phyloP scores from a whole-genome alignment of 2,329 filamentous ascomycete genomes.

The Nannizziopsis barbatae region DNA sequence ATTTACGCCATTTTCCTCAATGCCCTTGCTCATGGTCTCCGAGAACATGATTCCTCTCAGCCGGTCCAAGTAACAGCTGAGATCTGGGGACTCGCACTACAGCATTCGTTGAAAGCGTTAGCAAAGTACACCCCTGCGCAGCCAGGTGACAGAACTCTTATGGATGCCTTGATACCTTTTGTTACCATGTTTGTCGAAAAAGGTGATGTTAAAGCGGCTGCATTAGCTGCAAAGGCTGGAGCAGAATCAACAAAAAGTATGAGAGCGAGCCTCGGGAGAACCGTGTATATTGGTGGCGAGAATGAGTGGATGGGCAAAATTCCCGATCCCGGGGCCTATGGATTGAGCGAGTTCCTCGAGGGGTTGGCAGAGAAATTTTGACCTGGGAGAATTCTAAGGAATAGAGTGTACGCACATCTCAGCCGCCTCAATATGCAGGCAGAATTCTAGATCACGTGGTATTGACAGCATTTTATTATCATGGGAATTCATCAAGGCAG shows the following conservation, averaged over 20 bases:
- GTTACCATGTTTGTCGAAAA: slow-evolving; percentile 57
- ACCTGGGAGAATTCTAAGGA: background rate
- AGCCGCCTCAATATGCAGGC: background rate
- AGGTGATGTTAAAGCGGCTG: slow-evolving; percentile 59
- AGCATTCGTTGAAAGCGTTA: slow-evolving; percentile 59
- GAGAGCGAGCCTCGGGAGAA: slow-evolving; percentile 74
- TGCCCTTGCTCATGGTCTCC: slow-evolving; percentile 59
- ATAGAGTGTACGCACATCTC: too few relatives aligned
- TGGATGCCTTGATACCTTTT: slow-evolving; percentile 85
- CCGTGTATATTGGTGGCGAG: slow-evolving; percentile 67
- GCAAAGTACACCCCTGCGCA: slow-evolving; percentile 79
- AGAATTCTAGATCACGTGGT: background rate
- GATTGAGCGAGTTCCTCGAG: slow-evolving; percentile 73
- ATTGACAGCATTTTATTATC: too few relatives aligned
- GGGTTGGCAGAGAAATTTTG: slow-evolving; percentile 52
- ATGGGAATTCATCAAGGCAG: too few relatives aligned
- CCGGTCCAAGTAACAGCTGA: slow-evolving; percentile 38
- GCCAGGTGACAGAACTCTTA: slow-evolving; percentile 76
- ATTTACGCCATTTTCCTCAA: slow-evolving; percentile 85
- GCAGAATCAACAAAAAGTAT: slow-evolving; percentile 82
- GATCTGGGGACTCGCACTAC: slow-evolving; percentile 57
- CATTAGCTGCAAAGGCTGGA: slow-evolving; percentile 60
- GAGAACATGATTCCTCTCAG: slow-evolving; percentile 41
- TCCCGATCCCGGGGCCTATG: slow-evolving; percentile 62
- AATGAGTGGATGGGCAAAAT: slow-evolving; percentile 56